phyloP scores from a whole-genome alignment of 345 rosid species.

The Syzygium aromaticum region DNA sequence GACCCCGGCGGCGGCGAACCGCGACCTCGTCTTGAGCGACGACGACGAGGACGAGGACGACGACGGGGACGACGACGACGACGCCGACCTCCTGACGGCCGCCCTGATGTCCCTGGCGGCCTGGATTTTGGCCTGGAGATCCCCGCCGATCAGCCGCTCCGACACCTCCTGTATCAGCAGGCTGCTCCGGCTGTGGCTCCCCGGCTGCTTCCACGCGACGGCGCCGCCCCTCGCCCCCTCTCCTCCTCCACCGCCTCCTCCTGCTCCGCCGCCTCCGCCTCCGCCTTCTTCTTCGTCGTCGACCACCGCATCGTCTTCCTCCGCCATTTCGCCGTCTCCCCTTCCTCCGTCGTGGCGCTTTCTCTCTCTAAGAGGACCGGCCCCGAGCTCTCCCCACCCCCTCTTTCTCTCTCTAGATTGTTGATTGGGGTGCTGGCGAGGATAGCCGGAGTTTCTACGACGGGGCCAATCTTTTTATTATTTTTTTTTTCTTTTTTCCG shows the following conservation, averaged over 20 bases:
- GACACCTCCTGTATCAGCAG: conserved; percentile 17
- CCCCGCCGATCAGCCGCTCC: conserved; percentile 40
- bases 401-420: not conserved
- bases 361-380: not conserved
- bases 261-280: not conserved
- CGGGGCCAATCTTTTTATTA: not conserved
- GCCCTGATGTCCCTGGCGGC: conserved; percentile 59
- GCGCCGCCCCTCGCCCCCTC: not conserved
- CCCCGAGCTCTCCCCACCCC: not conserved
- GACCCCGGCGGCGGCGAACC: conserved; percentile 62
- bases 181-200: not conserved
- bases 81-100: conserved; percentile 33
- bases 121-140: conserved; percentile 50
- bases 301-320: not conserved
- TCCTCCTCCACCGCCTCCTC: not conserved
- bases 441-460: not conserved
- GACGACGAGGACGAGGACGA: conserved; percentile 6
- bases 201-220: not conserved
- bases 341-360: not conserved
- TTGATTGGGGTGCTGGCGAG: not conserved
- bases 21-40: conserved; percentile 50
- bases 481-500: not conserved
- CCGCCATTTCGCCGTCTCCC: not conserved
- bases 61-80: not conserved
- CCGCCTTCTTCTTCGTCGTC: not conserved